These are phyloP conservation scores for Solanum gandarillasii DNA, from an alignment of 257 asterid species.

Conservation along the genomic window DNA sequence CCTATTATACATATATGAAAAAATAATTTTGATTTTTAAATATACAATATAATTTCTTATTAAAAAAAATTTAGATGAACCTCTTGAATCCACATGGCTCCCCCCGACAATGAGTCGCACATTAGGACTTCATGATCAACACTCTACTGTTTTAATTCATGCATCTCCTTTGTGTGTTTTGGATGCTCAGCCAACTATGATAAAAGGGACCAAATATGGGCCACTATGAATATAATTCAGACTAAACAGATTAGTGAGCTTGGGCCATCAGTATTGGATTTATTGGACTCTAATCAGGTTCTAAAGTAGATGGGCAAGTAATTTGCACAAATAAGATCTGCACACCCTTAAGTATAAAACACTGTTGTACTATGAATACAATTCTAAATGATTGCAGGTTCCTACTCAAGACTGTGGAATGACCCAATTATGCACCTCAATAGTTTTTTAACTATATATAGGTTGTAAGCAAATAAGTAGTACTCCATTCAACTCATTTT, in stretches of 20 bases:
- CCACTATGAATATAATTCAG: neutral
- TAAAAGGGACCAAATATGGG: neutral
- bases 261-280: neutral
- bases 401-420: too few species aligned
- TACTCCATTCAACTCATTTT: too few species aligned
- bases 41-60: too few species aligned
- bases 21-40: too few species aligned
- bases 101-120: neutral
- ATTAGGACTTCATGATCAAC: neutral
- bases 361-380: too few species aligned
- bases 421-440: too few species aligned
- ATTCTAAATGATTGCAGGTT: too few species aligned
- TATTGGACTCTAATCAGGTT: too few species aligned
- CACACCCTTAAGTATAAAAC: neutral
- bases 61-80: too few species aligned
- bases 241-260: neutral
- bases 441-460: too few species aligned
- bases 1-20: too few species aligned
- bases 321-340: neutral
- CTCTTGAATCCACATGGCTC: neutral
- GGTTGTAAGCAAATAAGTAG: neutral
- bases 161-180: neutral
- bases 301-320: too few species aligned
- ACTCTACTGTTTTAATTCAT: neutral
- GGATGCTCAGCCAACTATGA: neutral